These are phyloP conservation scores for Amaranthus cruentus DNA, from an alignment of 148 eudicot species.

Conservation along the genomic window DNA sequence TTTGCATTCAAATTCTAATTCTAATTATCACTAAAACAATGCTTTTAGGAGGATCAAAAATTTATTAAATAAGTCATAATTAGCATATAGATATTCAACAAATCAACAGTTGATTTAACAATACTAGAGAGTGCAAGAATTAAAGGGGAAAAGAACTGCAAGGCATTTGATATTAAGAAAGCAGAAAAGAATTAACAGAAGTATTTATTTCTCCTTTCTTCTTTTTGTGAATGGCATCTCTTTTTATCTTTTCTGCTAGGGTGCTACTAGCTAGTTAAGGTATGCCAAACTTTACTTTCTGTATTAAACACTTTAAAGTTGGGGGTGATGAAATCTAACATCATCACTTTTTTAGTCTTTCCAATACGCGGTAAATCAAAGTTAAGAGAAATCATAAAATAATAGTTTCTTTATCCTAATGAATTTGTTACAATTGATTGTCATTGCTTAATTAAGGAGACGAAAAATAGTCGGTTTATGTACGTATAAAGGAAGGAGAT, in stretches of 20 bases:
- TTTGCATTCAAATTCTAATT: neutral
- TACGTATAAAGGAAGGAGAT: no score
- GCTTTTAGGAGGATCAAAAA: conserved; percentile 1
- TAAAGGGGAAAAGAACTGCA: neutral
- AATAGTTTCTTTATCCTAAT: neutral
- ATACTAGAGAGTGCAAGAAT: conserved; percentile 1
- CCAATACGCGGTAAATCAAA: conserved; percentile 13
- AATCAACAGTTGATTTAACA: neutral
- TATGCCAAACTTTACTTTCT: conserved; percentile 17
- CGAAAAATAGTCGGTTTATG: no score
- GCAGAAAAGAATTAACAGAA: neutral
- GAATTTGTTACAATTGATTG: no score
- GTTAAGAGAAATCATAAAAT: conserved; percentile 10
- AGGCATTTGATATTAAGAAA: conserved; percentile 9
- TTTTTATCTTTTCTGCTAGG: conserved; percentile 16
- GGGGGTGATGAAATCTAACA: conserved; percentile 37
- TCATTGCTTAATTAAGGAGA: no score
- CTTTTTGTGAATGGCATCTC: conserved; percentile 5
- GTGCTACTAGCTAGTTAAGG: conserved; percentile 19
- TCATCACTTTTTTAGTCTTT: conserved; percentile 26
- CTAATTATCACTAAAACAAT: neutral
- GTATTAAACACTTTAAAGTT: conserved; percentile 17
- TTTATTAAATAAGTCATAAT: neutral
- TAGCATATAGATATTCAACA: conserved; percentile 3
- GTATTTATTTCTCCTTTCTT: conserved; percentile 1